Conservation (phyloP, 306 rosid species). For the Fragaria ananassa region DNA sequence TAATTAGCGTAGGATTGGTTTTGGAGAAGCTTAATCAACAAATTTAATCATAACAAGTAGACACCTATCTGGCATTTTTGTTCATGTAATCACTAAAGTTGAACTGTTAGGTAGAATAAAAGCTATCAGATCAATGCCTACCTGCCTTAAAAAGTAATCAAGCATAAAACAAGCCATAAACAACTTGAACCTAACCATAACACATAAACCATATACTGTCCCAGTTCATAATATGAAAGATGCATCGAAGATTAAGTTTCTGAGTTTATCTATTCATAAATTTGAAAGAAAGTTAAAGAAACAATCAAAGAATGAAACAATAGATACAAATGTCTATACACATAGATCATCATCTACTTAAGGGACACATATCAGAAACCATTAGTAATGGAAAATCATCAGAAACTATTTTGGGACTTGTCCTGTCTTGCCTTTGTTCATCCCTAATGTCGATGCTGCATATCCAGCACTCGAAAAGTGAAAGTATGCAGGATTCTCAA, state of each 20-base stretch:
- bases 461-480: constrained; percentile 20
- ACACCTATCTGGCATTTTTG: not conserved
- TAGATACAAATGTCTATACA: not conserved
- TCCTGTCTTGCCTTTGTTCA: constrained; percentile 1
- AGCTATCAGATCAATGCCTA: not conserved
- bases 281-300: not conserved
- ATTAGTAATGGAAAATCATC: not conserved
- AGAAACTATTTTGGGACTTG: not conserved
- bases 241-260: not conserved
- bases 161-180: not conserved
- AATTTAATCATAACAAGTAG: not conserved
- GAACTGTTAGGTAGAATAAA: not conserved
- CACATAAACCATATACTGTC: not conserved
- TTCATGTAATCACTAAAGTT: not conserved
- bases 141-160: not conserved
- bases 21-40: not conserved
- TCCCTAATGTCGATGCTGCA: constrained; percentile 17
- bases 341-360: not conserved
- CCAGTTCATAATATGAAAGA: not conserved
- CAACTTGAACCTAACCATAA: not conserved
- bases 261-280: not conserved
- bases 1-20: not conserved
- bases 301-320: constrained; percentile 11
- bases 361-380: not conserved
- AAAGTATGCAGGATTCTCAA: constrained; percentile 2